Percentiles rank a stretch among this genome's conserved stretches.
Conservation (phyloP, 495 filamentous ascomycete species). For the Hypoxylon perforatum region DNA sequence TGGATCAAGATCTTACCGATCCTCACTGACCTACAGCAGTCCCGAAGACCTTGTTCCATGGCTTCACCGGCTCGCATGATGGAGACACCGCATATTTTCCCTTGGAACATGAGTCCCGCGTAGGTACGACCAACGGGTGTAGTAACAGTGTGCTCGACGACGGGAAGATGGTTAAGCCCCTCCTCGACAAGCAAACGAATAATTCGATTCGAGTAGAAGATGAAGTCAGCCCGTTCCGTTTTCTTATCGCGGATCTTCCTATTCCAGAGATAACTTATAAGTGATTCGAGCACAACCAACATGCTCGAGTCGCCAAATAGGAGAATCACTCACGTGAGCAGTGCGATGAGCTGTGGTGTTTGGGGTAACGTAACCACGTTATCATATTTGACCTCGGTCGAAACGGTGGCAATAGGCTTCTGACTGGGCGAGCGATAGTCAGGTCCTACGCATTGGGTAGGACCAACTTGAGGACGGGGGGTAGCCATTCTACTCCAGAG, state of each 20-base stretch:
- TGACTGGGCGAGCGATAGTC: constrained; percentile 78
- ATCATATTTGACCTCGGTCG: constrained; percentile 79
- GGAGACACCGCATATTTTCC: constrained; percentile 97
- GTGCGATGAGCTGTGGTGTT: constrained; percentile 94
- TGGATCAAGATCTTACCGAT: constrained; percentile 99
- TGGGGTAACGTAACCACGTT: constrained; percentile 93
- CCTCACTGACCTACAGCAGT: constrained; percentile 94
- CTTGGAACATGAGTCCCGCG: constrained; percentile 91
- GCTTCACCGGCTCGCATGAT: constrained; percentile 98
- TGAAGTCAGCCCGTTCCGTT: constrained; percentile 93
- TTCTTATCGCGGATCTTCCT: constrained; percentile 95
- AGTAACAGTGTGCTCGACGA: constrained; percentile 84
- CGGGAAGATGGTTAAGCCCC: constrained; percentile 94
- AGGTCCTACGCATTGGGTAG: constrained; percentile 80
- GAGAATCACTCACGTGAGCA: constrained; percentile 83
- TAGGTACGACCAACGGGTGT: constrained; percentile 93
- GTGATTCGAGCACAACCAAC: constrained; percentile 22
- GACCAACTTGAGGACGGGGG: constrained; percentile 55
- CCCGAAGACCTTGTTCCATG: constrained; percentile 96
- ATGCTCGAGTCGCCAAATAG: constrained; percentile 26
- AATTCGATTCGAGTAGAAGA: constrained; percentile 99
- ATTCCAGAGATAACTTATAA: constrained; percentile 25
- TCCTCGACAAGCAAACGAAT: constrained; percentile 98
- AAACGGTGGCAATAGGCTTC: constrained; percentile 91
- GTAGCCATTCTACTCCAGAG: constrained; percentile 30